Conservation (phyloP, 1,139 yeast genomes). For the Scheffersomyces parashehatae region DNA sequence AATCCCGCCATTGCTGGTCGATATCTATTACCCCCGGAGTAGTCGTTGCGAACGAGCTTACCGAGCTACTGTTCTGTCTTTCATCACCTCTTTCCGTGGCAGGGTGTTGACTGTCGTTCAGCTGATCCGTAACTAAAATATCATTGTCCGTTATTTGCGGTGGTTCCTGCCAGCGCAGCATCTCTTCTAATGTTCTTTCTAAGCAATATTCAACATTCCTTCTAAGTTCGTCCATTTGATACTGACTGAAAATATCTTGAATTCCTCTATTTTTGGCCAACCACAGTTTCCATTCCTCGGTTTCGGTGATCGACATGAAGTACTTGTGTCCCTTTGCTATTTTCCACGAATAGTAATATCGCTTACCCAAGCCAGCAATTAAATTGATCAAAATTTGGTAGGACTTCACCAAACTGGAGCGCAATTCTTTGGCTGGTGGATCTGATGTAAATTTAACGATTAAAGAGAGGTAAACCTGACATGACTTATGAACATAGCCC, state of each 20-base stretch:
- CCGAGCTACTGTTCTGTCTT: background rate
- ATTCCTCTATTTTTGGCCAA: constrained; percentile 5
- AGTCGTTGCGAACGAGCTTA: background rate
- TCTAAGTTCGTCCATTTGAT: constrained; percentile 7
- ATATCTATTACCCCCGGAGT: constrained; percentile 2
- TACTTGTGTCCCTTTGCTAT: constrained; percentile 8
- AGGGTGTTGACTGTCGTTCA: background rate
- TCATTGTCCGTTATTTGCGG: background rate
- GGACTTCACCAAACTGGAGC: constrained; percentile 4
- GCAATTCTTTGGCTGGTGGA: constrained; percentile 8
- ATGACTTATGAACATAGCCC: constrained; percentile 35
- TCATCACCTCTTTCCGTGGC: background rate
- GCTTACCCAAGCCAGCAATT: constrained; percentile 9
- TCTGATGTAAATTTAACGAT: constrained; percentile 23
- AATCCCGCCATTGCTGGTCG: constrained; percentile 12
- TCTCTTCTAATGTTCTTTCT: background rate
- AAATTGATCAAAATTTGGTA: constrained; percentile 5
- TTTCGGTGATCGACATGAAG: constrained; percentile 7
- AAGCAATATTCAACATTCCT: background rate
- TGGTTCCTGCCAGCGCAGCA: too few species aligned
- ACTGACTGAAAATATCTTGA: constrained; percentile 5
- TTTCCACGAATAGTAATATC: constrained; percentile 13
- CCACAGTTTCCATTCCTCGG: constrained; percentile 8
- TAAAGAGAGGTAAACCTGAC: constrained; percentile 32
- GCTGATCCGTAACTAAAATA: background rate